phyloP scores from a whole-genome alignment of 2,329 filamentous ascomycete species.

The Neoascochyta sp. region DNA sequence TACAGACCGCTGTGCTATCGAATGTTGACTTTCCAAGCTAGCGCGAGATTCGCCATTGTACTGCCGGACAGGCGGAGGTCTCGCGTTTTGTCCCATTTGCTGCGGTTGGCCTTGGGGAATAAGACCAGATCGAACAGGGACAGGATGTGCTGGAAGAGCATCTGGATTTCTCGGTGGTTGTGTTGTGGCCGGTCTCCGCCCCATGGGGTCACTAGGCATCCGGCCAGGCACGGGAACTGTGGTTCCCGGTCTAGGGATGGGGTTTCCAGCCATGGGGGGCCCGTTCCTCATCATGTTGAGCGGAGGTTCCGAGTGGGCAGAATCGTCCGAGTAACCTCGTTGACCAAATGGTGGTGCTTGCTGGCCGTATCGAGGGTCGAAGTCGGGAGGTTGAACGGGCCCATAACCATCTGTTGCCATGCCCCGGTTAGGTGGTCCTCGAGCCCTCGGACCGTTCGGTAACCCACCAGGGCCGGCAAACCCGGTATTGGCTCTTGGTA shows the following conservation, averaged over 20 bases:
- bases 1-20: constrained; percentile 11
- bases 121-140: constrained; percentile 53
- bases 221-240: constrained; percentile 28
- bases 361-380: constrained; percentile 28
- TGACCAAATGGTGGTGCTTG: constrained; percentile 30
- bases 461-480: constrained; percentile 21
- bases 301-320: constrained; percentile 36
- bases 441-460: constrained; percentile 25
- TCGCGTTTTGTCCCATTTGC: constrained; percentile 28
- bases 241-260: constrained; percentile 30
- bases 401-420: constrained; percentile 19
- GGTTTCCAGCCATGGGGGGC: constrained; percentile 25
- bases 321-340: constrained; percentile 35
- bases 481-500: constrained; percentile 49
- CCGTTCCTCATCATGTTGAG: constrained; percentile 29
- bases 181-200: constrained; percentile 40
- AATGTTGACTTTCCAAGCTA: constrained; percentile 27
- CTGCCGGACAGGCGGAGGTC: constrained; percentile 53
- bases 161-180: constrained; percentile 49
- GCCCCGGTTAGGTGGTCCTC: constrained; percentile 25
- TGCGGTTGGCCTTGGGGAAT: constrained; percentile 33
- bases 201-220: constrained; percentile 25
- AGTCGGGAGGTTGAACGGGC: constrained; percentile 17
- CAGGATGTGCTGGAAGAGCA: constrained; percentile 54
- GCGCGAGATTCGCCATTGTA: constrained; percentile 44